Evolutionary conservation across 768 basidiomycete genomes (phyloP), one percentile per base, ranked within the genome.

Genomic region (Lactarius psammicola): DNA sequence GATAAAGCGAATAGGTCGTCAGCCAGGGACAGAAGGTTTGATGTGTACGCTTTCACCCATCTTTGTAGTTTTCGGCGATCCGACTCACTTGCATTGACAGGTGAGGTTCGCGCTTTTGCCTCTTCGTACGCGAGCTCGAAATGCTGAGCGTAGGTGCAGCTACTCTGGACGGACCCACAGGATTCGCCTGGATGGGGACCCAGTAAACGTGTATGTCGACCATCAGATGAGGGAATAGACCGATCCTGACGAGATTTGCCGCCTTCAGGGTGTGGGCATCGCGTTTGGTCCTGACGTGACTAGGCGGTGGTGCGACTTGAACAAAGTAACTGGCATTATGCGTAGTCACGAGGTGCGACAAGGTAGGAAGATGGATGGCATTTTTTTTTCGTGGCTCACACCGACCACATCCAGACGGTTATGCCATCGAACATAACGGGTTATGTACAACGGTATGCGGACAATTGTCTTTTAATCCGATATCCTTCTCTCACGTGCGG

Each of bases 131-230:
- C 18, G 34, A 49, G 34, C 28, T 42, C 53, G 56, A 56, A 26
- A 63, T 67, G 60, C 46, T 66, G 17, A 67, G 56, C 56, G 60
- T 71, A 44, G 53, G 49, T 71, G 23, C 74, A 95, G 90, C 77
- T 95, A 33, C 83, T 98, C 18, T 98, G 96, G 95, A 96, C 95
- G 4, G 96, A 98, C 77, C 96, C 97, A 26, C 97, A 98, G 76
- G 88, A 89, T 49, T 72, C 79, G 46, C 87, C 87, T 13, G 97
- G 97, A 30, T 87, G 97, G 31, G 96, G 97, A 6, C 96, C 97
- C 15, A 95, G 93, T 74, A 98, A 98, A 82, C 87, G 97, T 42
- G 92, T 93, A 74, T 59, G 89, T 77, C 56, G n/a, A 31, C 64
- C 64, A 17, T 53, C 38, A 38, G 46, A 56, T 36, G 18, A 44